Base-by-base conservation (phyloP, 768 basidiomycete species). In the Coprinopsis marcescibilis region DNA sequence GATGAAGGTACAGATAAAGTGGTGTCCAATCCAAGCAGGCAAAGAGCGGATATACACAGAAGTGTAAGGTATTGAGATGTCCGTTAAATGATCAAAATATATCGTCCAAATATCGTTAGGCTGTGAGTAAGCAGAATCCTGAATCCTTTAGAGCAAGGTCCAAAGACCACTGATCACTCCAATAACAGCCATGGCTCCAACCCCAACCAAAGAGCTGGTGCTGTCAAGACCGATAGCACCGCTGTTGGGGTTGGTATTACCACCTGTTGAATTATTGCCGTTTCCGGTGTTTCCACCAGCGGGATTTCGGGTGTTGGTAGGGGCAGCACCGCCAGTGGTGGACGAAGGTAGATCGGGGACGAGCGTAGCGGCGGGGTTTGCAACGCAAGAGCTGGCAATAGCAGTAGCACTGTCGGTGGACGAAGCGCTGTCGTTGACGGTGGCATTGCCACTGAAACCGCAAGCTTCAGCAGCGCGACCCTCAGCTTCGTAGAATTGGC, bases 361-460 rank as follows among this genome's bases (percentile, higher is more conserved):
- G 60, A 81, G 82, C 5, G 80, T 81, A 12, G 83, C 75, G 12
- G 67, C 62, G 13, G 83, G 76, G 58, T 72, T 81, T 15, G 85
- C 61, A 45, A 89, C 64, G 58, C 88, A 91, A 12, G 85, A 82
- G 45, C 68, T 75, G 19, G 76, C 83, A 32, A 76, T 83, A 29
- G 79, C 65, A 47, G 68, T 68, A 33, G 79, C 77, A 23, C 72
- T 71, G 8, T 72, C 65, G 13, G 65, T 66, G 5, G 83, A 60
- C 24, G 83, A 73, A 13, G 79, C 77, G 2, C 58, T 59, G 13
- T 68, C 8, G 56, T 88, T 87, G 52, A 89, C 70, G 13, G 88
- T 89, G 4, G 82, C 92, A 59, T 96, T 96, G 6, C 92, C 90
- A 43, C 64, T 63, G 60, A 96, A 95, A 68, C 75, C 78, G 66